phyloP scores from a whole-genome alignment of 345 rosid genomes.

The Populus ilicifolia region DNA sequence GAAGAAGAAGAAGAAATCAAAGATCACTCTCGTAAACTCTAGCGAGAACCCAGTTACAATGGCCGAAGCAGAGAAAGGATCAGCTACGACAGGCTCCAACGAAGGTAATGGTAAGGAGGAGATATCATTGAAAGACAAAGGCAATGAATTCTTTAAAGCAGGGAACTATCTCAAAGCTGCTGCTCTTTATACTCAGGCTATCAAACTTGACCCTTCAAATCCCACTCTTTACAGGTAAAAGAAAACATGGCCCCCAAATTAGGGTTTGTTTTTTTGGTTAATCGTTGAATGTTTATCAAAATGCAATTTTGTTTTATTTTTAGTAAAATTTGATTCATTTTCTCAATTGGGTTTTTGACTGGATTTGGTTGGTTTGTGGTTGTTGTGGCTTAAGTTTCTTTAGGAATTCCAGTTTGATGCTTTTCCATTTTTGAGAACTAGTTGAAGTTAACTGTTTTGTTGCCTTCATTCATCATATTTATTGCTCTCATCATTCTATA shows the following conservation, averaged over 20 bases:
- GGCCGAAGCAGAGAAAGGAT: slow-evolving; percentile 49
- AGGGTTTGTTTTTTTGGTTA: background rate
- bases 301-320: slow-evolving; percentile 17
- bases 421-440: background rate
- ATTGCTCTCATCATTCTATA: background rate
- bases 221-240: slow-evolving; percentile 79
- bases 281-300: background rate
- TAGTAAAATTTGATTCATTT: background rate
- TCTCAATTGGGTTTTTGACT: background rate
- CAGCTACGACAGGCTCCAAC: slow-evolving; percentile 32
- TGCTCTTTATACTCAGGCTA: slow-evolving; percentile 94
- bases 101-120: slow-evolving; percentile 32
- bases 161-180: slow-evolving; percentile 98
- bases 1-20: background rate
- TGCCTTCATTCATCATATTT: background rate
- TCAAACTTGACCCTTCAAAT: slow-evolving; percentile 88
- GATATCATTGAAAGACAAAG: slow-evolving; percentile 75
- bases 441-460: background rate
- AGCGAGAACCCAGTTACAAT: slow-evolving; percentile 9
- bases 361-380: background rate
- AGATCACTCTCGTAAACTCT: background rate
- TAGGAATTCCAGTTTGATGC: background rate
- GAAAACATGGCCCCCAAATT: background rate
- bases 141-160: slow-evolving; percentile 90
- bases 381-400: background rate